Evolutionary conservation across 106 monocot species (phyloP).

Genomic region (Platanthera guangdongensis): DNA sequence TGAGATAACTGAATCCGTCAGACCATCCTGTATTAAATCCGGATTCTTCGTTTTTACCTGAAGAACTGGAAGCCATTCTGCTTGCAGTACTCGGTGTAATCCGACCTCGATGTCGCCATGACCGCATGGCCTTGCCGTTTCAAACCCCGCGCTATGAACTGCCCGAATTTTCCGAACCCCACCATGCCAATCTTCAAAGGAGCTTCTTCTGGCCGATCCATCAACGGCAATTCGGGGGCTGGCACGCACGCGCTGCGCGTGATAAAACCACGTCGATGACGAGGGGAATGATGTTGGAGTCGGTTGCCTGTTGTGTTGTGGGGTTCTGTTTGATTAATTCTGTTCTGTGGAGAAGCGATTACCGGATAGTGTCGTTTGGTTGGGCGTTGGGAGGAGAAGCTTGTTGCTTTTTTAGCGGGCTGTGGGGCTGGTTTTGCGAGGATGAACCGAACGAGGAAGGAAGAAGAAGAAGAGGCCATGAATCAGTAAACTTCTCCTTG

Average conservation of each 20-base stretch:
- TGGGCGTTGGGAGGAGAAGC: background rate
- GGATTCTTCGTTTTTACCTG: background rate
- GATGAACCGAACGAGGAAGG: background rate
- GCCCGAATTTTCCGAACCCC: slow-evolving; percentile 67
- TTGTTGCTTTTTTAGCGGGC: background rate
- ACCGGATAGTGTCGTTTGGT: background rate
- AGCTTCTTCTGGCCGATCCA: background rate
- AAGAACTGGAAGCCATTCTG: slow-evolving; percentile 27
- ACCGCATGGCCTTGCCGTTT: slow-evolving; percentile 41
- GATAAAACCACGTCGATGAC: too few relatives aligned
- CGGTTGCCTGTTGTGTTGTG: background rate
- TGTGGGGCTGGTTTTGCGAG: background rate
- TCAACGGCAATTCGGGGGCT: background rate
- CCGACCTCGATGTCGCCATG: slow-evolving; percentile 46
- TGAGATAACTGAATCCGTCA: too few relatives aligned
- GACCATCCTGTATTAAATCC: too few relatives aligned
- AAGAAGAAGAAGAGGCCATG: slow-evolving; percentile 6
- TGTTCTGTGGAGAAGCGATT: background rate
- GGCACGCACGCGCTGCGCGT: background rate
- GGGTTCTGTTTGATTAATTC: background rate
- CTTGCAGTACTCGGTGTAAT: slow-evolving; percentile 39
- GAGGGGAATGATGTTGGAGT: background rate
- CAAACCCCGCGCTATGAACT: slow-evolving; percentile 44
- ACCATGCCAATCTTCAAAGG: slow-evolving; percentile 35
- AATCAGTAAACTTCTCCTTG: background rate